Base-by-base conservation (phyloP, 2,329 filamentous ascomycete genomes). In the Purpureocillium takamizusanense region DNA sequence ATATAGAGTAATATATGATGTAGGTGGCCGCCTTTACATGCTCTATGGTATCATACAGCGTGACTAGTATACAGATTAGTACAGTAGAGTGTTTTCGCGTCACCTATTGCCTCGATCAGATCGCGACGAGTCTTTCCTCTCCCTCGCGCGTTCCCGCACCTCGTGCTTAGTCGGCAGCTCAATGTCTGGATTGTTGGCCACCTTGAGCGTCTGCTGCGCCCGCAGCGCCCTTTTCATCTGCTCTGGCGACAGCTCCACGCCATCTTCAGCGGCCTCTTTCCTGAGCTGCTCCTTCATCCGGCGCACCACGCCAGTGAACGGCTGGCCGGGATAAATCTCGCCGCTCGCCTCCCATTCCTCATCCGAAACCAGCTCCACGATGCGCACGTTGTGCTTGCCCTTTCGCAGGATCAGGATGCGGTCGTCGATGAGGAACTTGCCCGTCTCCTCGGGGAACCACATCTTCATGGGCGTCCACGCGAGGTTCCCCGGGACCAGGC, bases 361-460 rank as follows among this genome's bases (percentile, higher is more conserved):
- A 50, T 82, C 74, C 43, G 59, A 62, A 23, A 82, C 62, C 44
- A 82, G 63, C 56, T 80, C 65, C 37, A 82, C 65, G 46, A 81
- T 68, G 33, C 76, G 72, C 33, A 82, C 57, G 44, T 80, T 77
- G 57, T 78, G 71, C 61, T 79, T 81, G 46, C 77, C 77, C 51
- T 70, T 76, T 46, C 78, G 74, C 38, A 82, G 61, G 47, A 82
- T 69, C 45, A 82, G 61, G 34, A 81, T 47, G 45, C 70, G 66
- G 40, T 56, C 74, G 43, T 79, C 74, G 14, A 86, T 70, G 39
- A 83, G 61, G 50, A 71, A 83, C 39, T 76, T 72, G 41, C 66
- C 52, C 1, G 77, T 80, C 38, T 81, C 73, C 17, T 66, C 59
- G 1, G 68, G 63, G 47, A 65, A 72, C 70, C 76, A 78, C 16